A percentile compares a stretch with the other conserved stretches of the same genome.
Conservation (phyloP, 306 rosid species). For the Ormosia semicastrata region DNA sequence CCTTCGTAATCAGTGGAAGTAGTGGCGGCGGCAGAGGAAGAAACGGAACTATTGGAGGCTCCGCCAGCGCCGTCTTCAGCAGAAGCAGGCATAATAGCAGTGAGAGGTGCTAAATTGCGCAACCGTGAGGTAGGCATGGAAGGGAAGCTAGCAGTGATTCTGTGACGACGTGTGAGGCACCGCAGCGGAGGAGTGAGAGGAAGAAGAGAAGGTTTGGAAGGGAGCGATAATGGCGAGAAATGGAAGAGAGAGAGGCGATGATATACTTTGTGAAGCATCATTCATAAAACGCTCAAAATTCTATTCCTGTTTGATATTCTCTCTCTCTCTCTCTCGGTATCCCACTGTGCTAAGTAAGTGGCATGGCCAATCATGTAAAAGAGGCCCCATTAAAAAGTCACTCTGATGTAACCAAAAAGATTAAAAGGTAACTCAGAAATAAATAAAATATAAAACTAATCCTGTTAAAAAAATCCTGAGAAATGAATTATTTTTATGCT, state of each 20-base stretch:
- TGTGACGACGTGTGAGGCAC: slow-evolving; percentile 31
- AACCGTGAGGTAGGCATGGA: slow-evolving; percentile 57
- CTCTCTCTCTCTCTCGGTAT: not conserved
- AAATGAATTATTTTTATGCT: no score
- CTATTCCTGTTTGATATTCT: slow-evolving; percentile 23
- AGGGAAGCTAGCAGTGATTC: slow-evolving; percentile 23
- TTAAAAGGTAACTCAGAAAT: no score
- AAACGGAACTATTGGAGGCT: slow-evolving; percentile 46
- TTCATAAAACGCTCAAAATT: not conserved
- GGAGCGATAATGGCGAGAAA: slow-evolving; percentile 29
- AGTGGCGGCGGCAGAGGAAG: slow-evolving; percentile 39
- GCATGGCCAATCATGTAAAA: not conserved
- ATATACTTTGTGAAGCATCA: slow-evolving; percentile 56
- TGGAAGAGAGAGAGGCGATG: slow-evolving; percentile 60
- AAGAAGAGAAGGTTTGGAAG: slow-evolving; percentile 31
- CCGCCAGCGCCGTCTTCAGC: slow-evolving; percentile 47
- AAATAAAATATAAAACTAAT: no score
- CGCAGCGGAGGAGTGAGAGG: slow-evolving; percentile 37
- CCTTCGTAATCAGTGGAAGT: slow-evolving; percentile 60
- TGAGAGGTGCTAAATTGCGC: slow-evolving; percentile 47
- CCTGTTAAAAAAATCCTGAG: no score
- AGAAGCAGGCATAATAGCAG: slow-evolving; percentile 23
- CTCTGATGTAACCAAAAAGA: no score
- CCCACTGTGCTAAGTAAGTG: not conserved
- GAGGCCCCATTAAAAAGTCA: no score